Evolutionary conservation across 1,284 basidiomycete genomes (phyloP).

Genomic region (Marasmius oreades): DNA sequence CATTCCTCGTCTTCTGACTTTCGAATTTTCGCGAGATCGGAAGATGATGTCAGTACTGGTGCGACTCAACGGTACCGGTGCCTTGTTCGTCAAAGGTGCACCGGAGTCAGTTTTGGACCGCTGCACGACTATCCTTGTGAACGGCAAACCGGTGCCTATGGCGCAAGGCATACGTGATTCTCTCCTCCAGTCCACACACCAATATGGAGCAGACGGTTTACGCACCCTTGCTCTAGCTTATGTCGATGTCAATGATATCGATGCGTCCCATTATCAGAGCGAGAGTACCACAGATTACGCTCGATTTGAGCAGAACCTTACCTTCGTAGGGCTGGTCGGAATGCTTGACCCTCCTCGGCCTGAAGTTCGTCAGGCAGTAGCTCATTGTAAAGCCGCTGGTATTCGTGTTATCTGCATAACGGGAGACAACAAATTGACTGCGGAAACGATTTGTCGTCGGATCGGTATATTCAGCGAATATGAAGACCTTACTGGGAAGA

Average conservation of each 20-base stretch:
- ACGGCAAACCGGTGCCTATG: constrained; percentile 65
- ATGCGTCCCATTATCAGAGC: constrained; percentile 77
- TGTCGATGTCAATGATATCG: constrained; percentile 73
- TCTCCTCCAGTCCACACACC: constrained; percentile 63
- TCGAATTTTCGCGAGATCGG: constrained; percentile 97
- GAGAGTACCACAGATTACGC: constrained; percentile 80
- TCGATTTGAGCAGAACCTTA: constrained; percentile 87
- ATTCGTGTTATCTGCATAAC: constrained; percentile 98
- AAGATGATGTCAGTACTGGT: constrained; percentile 99
- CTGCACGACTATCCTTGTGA: constrained; percentile 72
- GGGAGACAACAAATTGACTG: constrained; percentile 97
- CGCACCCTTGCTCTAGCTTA: constrained; percentile 92
- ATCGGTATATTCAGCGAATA: constrained; percentile 88
- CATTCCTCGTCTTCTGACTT: constrained; percentile 83
- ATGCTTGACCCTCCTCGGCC: constrained; percentile 99
- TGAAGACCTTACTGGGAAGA: constrained; percentile 87
- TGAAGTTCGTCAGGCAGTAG: constrained; percentile 85
- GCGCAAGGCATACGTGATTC: constrained; percentile 56
- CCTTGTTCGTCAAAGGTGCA: constrained; percentile 91
- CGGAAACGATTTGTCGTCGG: constrained; percentile 94
- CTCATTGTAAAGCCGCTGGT: constrained; percentile 89
- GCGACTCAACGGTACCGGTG: constrained; percentile 52
- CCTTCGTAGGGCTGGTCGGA: constrained; percentile 93
- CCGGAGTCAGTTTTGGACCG: constrained; percentile 93
- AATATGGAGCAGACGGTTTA: constrained; percentile 81